Base-by-base conservation (phyloP, 192 early-diverging fungal genomes). In the Oehlia diaphana region DNA sequence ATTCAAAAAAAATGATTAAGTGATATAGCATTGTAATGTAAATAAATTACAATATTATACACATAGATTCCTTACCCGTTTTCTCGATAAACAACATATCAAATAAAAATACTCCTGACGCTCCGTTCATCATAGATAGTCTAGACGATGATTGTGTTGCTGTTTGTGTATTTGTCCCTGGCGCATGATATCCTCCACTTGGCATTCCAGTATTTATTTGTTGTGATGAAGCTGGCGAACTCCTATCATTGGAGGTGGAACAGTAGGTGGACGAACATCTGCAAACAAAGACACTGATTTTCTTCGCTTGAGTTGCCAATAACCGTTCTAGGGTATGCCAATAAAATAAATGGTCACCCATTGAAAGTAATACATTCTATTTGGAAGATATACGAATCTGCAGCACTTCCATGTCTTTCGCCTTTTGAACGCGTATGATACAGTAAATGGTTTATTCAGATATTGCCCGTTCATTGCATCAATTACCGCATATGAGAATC, bases 391-490 rank as follows among this genome's bases (percentile, higher is more conserved):
- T 26, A 26, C 26, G 26, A 26, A 26, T 0, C 92, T 37, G 96
- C 96, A 0, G 96, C 96, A 49, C 94, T 94, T 72, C 98, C 98
- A 80, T 99, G 98, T 23, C 96, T 81, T 82, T 98, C 97, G 33
- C 98, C 98, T 99, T 84, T 98, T 99, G 81, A 96, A 95, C 2
- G 97, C 96, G 86, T 96, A 99, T 19, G 87, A 86, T 9, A 98
- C 97, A 39, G 87, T 91, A 76, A 99, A 93, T 37, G 93, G 92
- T 81, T 97, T 97, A 83, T 96, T 96, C 84, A 94, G 83, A 93
- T 26, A 98, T 84, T 98, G 97, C 9, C 96, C 95, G 82, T 99
- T 94, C 98, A 99, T 97, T 3, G 96, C 95, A 85, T 97, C 96
- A 63, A 99, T 93, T 0, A 97, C 98, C n/a, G 92, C 92, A 88